phyloP scores from a whole-genome alignment of 768 basidiomycete genomes.

The Steccherinum ochraceum region DNA sequence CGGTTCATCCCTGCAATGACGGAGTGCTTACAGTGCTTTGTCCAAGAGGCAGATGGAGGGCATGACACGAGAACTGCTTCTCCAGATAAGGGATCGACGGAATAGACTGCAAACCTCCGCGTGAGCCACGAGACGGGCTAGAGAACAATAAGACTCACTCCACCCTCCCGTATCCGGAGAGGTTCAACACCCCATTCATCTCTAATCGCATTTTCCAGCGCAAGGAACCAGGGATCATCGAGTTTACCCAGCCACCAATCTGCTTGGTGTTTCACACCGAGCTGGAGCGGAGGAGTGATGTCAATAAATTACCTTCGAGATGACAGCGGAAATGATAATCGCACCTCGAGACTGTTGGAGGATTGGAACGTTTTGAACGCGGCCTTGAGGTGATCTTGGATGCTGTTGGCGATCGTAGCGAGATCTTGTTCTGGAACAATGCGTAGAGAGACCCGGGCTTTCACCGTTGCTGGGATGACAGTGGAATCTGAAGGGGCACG shows the following conservation, averaged over 20 bases:
- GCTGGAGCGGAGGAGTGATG: conserved; percentile 32
- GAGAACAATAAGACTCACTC: conserved; percentile 43
- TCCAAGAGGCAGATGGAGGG: conserved; percentile 91
- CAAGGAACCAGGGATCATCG: conserved; percentile 79
- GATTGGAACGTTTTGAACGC: conserved; percentile 59
- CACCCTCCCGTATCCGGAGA: conserved; percentile 87
- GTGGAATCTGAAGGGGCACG: conserved; percentile 54
- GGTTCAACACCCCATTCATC: conserved; percentile 88
- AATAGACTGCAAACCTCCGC: conserved; percentile 57
- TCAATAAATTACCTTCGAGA: neutral
- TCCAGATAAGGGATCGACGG: conserved; percentile 93
- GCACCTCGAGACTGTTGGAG: conserved; percentile 67
- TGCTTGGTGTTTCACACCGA: conserved; percentile 75
- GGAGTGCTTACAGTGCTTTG: conserved; percentile 66
- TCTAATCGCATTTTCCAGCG: conserved; percentile 73
- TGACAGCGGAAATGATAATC: neutral
- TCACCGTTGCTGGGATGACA: conserved; percentile 81
- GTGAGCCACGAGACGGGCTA: neutral
- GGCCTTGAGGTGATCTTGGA: conserved; percentile 51
- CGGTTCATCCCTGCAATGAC: neutral
- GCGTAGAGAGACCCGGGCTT: conserved; percentile 82
- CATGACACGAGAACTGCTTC: conserved; percentile 82
- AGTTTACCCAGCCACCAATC: conserved; percentile 97
- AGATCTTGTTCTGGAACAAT: conserved; percentile 93
- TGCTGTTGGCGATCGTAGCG: conserved; percentile 52